Conservation (phyloP, 345 rosid genomes). For the Boechera stricta region DNA sequence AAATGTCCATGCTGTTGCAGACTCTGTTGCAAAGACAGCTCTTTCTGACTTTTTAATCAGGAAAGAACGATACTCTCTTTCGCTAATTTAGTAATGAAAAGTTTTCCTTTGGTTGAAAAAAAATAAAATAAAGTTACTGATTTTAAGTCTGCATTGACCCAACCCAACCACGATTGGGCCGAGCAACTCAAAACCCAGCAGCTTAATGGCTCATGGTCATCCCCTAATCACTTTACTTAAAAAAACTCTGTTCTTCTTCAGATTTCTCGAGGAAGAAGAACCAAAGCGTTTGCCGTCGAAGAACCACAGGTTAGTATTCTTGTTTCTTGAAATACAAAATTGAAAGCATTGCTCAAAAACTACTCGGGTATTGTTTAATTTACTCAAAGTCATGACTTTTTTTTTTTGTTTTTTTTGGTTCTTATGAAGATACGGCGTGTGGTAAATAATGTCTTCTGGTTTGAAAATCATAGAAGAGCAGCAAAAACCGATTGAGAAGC, state of each 20-base stretch:
- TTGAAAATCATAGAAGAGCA: constrained; percentile 40
- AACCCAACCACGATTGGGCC: neutral
- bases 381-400: neutral
- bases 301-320: neutral
- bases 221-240: neutral
- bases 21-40: no score
- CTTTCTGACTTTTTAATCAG: no score
- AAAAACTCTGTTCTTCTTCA: neutral
- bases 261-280: constrained; percentile 7
- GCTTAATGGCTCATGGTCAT: neutral
- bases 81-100: no score
- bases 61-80: no score
- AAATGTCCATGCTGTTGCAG: no score
- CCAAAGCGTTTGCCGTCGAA: neutral
- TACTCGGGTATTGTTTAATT: neutral
- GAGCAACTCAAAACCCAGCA: neutral
- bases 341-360: neutral
- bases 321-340: neutral
- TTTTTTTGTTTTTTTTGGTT: neutral
- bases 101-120: no score
- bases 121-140: no score
- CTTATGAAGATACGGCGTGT: neutral
- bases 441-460: constrained; percentile 48
- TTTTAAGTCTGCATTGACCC: neutral
- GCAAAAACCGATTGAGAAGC: constrained; percentile 46